Conservation (phyloP, 208 protist species). For the Acanthamoeba healyi region DNA sequence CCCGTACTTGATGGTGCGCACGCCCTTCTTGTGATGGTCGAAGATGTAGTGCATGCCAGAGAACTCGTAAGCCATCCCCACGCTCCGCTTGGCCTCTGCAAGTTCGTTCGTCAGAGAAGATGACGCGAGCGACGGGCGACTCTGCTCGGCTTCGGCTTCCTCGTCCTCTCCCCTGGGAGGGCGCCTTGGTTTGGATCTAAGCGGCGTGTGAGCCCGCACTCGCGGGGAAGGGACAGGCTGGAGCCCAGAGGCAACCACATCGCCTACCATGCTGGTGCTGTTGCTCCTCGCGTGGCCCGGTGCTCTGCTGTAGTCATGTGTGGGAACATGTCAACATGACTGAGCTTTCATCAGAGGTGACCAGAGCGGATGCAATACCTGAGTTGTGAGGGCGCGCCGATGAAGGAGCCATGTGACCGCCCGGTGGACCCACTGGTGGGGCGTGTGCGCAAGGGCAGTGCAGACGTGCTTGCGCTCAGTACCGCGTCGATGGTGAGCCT, state of each 20-base stretch:
- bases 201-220: not conserved
- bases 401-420: not conserved
- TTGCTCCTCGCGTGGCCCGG: not conserved
- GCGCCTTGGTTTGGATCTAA: not conserved
- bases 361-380: too few relatives aligned
- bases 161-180: not conserved
- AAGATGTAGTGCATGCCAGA: conserved; percentile 75
- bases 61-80: conserved; percentile 66
- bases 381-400: not conserved
- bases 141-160: too few relatives aligned
- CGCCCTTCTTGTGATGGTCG: conserved; percentile 47
- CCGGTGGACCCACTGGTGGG: not conserved
- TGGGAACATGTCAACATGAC: too few relatives aligned
- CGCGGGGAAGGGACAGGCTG: too few relatives aligned
- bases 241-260: not conserved
- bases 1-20: conserved; percentile 4
- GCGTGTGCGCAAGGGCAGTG: not conserved
- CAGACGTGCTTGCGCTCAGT: not conserved
- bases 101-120: too few relatives aligned
- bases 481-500: not conserved
- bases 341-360: too few relatives aligned
- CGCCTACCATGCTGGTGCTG: conserved; percentile 1
- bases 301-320: not conserved
- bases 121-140: not conserved
- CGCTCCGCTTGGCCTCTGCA: not conserved